Conservation (phyloP, 371 early-diverging fungal species). For the Mucor circinelloides region DNA sequence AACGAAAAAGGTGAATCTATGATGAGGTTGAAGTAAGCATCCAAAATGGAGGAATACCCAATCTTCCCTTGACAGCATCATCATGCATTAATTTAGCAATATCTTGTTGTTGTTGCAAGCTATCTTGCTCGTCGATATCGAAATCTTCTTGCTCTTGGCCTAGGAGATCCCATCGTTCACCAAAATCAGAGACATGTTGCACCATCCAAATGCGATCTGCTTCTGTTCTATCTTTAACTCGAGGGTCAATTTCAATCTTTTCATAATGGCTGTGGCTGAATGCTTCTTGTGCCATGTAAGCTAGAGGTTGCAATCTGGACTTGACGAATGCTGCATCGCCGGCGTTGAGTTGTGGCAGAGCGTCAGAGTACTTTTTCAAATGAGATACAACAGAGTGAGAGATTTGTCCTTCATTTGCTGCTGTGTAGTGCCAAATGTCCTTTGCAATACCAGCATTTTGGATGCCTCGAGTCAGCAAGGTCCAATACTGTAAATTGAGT, state of each 20-base stretch:
- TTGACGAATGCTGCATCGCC: conserved; percentile 23
- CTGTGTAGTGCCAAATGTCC: conserved; percentile 42
- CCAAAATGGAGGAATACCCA: conserved; percentile 40
- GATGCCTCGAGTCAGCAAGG: conserved; percentile 49
- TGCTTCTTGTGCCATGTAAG: conserved; percentile 37
- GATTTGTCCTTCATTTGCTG: conserved; percentile 28
- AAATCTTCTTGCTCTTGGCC: conserved; percentile 9
- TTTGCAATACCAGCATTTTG: conserved; percentile 43
- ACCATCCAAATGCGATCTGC: conserved; percentile 27
- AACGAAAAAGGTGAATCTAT: not conserved
- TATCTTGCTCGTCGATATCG: not conserved
- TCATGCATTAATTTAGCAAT: conserved; percentile 27
- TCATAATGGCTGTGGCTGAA: conserved; percentile 27
- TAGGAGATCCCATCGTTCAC: conserved; percentile 23
- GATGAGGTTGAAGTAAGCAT: conserved; percentile 26
- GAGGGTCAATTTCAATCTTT: conserved; percentile 1
- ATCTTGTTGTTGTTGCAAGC: conserved; percentile 5
- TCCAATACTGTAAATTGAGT: conserved; percentile 58
- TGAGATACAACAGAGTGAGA: conserved; percentile 33
- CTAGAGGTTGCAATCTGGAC: conserved; percentile 29
- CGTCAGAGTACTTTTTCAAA: conserved; percentile 16
- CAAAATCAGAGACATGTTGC: conserved; percentile 25
- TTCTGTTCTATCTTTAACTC: conserved; percentile 14
- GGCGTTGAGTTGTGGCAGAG: conserved; percentile 11
- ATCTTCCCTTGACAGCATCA: conserved; percentile 31